Percentiles rank a stretch among this genome's conserved stretches.
Conservation (phyloP, 345 rosid genomes). For the Eucalyptus victrix region DNA sequence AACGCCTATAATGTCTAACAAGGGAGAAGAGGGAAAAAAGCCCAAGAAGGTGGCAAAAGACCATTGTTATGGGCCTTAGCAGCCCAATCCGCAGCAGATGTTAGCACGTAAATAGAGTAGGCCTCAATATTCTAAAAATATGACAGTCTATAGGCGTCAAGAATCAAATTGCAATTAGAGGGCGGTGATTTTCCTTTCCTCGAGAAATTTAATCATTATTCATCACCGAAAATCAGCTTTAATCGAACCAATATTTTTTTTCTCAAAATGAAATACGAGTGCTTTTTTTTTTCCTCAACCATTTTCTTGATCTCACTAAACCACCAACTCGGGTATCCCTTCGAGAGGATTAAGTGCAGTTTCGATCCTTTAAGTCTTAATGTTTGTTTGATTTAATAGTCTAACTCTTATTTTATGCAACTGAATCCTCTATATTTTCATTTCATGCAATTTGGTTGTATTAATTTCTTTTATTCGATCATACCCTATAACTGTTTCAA, state of each 20-base stretch:
- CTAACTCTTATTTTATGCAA: neutral
- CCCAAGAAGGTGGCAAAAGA: no score
- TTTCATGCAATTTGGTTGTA: neutral
- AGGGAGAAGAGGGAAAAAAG: no score
- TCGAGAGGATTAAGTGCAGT: neutral
- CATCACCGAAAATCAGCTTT: neutral
- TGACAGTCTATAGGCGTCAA: neutral
- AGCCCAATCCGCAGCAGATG: no score
- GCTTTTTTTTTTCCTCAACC: neutral
- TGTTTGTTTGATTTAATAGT: neutral
- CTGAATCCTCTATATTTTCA: neutral
- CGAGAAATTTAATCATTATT: neutral
- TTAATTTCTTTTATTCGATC: neutral
- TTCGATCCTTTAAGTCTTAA: neutral
- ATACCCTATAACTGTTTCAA: neutral
- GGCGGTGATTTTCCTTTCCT: neutral
- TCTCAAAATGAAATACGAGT: neutral
- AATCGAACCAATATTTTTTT: neutral
- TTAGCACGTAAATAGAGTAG: neutral
- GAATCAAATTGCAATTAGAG: neutral
- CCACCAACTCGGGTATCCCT: no score
- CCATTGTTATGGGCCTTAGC: no score
- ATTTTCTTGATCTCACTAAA: no score
- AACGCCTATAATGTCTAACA: no score
- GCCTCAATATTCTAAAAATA: neutral